phyloP scores from a whole-genome alignment of 1,284 basidiomycete genomes.

The Ustilago trichophora region DNA sequence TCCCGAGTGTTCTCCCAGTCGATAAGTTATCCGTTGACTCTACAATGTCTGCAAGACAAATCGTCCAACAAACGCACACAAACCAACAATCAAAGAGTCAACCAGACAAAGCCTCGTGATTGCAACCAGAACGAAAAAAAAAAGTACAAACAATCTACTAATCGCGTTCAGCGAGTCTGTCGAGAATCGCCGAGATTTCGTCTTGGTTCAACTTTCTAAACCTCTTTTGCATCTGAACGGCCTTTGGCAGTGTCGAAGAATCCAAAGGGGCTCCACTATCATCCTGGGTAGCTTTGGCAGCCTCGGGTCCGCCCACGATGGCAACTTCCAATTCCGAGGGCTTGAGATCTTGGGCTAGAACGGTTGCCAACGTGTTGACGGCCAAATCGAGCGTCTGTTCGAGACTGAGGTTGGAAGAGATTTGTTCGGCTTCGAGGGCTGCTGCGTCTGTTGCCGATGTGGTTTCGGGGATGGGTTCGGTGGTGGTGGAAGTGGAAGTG shows the following conservation, averaged over 20 bases:
- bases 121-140: too few relatives aligned
- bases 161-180: constrained; percentile 63
- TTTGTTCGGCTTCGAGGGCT: constrained; percentile 47
- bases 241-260: constrained; percentile 25
- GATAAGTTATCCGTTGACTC: too few relatives aligned
- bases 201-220: constrained; percentile 60
- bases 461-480: constrained; percentile 4
- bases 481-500: constrained; percentile 7
- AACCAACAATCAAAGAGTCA: too few relatives aligned
- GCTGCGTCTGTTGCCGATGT: constrained; percentile 51
- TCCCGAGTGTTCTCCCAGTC: too few relatives aligned
- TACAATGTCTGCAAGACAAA: too few relatives aligned
- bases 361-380: constrained; percentile 93
- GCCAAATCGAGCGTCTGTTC: constrained; percentile 76
- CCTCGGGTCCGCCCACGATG: constrained; percentile 64
- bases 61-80: too few relatives aligned
- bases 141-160: too few relatives aligned
- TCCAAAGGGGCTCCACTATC: constrained; percentile 21
- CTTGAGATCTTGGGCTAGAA: constrained; percentile 92
- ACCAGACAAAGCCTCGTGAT: too few relatives aligned
- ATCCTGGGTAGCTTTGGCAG: constrained; percentile 13
- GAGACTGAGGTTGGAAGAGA: constrained; percentile 38
- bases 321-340: constrained; percentile 71
- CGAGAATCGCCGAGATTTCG: constrained; percentile 58
- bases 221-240: constrained; percentile 48